Conservation (phyloP, 495 filamentous ascomycete genomes). For the Lepraria neglecta region DNA sequence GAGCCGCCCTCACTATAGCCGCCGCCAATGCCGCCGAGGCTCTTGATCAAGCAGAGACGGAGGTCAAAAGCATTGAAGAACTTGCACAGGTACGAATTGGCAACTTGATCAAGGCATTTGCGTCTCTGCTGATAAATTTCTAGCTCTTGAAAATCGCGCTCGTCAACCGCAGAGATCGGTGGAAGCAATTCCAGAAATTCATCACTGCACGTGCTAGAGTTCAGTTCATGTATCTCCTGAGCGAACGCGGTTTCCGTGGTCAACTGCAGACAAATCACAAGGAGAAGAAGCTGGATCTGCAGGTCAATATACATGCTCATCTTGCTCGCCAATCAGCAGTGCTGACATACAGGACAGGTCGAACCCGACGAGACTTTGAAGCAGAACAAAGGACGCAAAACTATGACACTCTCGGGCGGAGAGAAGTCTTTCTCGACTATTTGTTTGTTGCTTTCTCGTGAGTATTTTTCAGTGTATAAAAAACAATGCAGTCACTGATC, state of each 20-base stretch:
- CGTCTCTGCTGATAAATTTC: constrained; percentile 21
- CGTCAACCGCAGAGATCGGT: constrained; percentile 63
- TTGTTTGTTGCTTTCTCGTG: constrained; percentile 68
- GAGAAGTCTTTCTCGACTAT: constrained; percentile 98
- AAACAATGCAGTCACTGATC: neutral
- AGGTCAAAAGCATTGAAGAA: constrained; percentile 45
- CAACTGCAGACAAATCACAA: constrained; percentile 70
- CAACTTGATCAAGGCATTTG: neutral
- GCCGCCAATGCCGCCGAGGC: constrained; percentile 39
- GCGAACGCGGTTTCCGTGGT: constrained; percentile 82
- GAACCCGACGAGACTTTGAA: constrained; percentile 71
- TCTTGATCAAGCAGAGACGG: constrained; percentile 40
- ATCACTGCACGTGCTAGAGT: constrained; percentile 79
- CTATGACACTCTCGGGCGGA: constrained; percentile 88
- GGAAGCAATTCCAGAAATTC: constrained; percentile 69
- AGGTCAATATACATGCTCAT: constrained; percentile 42
- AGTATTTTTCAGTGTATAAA: neutral
- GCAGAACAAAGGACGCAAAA: constrained; percentile 61
- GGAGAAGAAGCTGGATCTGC: constrained; percentile 64
- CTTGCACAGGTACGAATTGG: constrained; percentile 45
- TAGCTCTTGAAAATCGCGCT: constrained; percentile 60
- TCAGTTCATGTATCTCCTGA: constrained; percentile 81
- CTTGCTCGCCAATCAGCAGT: constrained; percentile 6
- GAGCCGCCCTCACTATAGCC: constrained; percentile 55
- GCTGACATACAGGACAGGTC: constrained; percentile 38